phyloP scores from a whole-genome alignment of 2,329 filamentous ascomycete genomes.

The Fusarium ramigenum region DNA sequence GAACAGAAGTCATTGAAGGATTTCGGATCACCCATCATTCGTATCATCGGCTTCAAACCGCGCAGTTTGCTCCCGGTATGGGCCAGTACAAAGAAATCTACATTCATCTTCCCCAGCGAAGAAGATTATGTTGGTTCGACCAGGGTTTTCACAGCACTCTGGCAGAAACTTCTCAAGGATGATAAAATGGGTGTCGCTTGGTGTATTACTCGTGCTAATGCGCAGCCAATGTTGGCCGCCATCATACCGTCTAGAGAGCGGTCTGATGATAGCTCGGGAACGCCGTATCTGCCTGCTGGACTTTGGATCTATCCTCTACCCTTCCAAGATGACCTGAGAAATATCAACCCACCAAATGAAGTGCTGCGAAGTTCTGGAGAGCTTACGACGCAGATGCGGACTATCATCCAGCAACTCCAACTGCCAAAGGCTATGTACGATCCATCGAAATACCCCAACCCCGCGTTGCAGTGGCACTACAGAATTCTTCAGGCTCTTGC shows the following conservation, averaged over 20 bases:
- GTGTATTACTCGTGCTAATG: slow-evolving; percentile 86
- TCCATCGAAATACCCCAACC: slow-evolving; percentile 89
- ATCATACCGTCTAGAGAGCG: slow-evolving; percentile 79
- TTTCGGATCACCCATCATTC: slow-evolving; percentile 84
- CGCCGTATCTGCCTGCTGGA: slow-evolving; percentile 80
- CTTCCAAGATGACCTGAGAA: slow-evolving; percentile 87
- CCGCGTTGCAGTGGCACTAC: slow-evolving; percentile 96
- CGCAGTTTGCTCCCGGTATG: slow-evolving; percentile 78
- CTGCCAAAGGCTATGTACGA: slow-evolving; percentile 88
- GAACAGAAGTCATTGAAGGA: slow-evolving; percentile 81
- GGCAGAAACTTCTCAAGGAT: slow-evolving; percentile 83
- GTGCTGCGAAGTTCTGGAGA: slow-evolving; percentile 69
- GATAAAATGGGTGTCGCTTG: slow-evolving; percentile 88
- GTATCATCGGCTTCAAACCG: slow-evolving; percentile 94
- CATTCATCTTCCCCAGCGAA: slow-evolving; percentile 94
- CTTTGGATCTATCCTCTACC: slow-evolving; percentile 91
- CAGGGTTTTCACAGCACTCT: slow-evolving; percentile 89
- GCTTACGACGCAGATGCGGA: slow-evolving; percentile 83
- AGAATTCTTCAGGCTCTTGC: slow-evolving; percentile 90
- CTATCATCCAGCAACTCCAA: slow-evolving; percentile 84
- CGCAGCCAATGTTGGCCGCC: slow-evolving; percentile 80
- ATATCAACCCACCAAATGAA: slow-evolving; percentile 70
- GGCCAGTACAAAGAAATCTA: slow-evolving; percentile 86
- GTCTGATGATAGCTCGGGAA: slow-evolving; percentile 69
- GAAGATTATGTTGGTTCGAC: slow-evolving; percentile 90